Percentiles rank a stretch among this genome's conserved stretches.
phyloP scores from a whole-genome alignment of 331 rosid genomes.

The Acacia pycnantha region DNA sequence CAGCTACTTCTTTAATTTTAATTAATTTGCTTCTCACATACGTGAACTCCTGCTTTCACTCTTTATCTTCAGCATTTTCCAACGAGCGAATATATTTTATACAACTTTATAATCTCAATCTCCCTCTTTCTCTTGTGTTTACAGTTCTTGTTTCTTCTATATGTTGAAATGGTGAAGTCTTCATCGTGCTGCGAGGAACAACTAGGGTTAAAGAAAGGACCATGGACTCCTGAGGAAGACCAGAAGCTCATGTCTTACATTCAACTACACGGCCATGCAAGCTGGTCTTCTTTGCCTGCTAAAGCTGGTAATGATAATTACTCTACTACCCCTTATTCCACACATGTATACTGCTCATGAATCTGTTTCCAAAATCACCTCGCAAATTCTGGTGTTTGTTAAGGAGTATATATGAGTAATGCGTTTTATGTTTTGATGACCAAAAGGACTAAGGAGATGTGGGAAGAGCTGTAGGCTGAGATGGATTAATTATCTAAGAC shows the following conservation, averaged over 20 bases:
- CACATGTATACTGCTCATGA: too few species aligned
- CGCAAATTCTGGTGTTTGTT: neutral
- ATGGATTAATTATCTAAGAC: too few species aligned
- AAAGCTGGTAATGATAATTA: constrained; percentile 4
- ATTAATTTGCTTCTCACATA: too few species aligned
- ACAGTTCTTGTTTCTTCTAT: neutral
- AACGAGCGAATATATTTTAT: too few species aligned
- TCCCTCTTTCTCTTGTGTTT: neutral
- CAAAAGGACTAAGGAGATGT: too few species aligned
- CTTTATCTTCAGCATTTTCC: too few species aligned
- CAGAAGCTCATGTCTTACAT: constrained; percentile 28
- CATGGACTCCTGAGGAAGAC: constrained; percentile 48
- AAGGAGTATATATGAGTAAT: neutral
- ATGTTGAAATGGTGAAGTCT: constrained; percentile 33
- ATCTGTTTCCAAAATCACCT: too few species aligned
- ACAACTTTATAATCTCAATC: neutral
- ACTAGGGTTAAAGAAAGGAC: constrained; percentile 41
- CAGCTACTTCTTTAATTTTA: too few species aligned
- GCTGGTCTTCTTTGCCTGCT: constrained; percentile 38
- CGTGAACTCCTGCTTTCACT: too few species aligned
- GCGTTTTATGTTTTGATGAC: too few species aligned
- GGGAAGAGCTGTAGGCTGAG: too few species aligned
- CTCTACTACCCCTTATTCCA: neutral
- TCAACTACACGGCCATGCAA: constrained; percentile 39
- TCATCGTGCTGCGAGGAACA: constrained; percentile 32